Percentiles rank a stretch among this genome's conserved stretches.
Evolutionary conservation across 495 filamentous ascomycete genomes (phyloP).

Genomic region (Rostrohypoxylon terebratum): DNA sequence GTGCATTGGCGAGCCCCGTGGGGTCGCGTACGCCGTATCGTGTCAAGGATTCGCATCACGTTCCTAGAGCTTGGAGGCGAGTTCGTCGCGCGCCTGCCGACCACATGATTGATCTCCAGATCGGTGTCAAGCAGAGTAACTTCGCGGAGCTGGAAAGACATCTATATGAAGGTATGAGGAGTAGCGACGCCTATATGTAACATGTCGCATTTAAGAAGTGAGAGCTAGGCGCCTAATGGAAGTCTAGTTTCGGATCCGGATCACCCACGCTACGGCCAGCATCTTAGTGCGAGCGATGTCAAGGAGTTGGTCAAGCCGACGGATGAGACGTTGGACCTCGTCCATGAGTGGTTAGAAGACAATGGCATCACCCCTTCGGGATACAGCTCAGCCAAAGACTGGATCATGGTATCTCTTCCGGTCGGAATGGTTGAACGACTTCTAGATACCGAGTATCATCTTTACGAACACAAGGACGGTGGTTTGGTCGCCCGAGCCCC

Average conservation of each 20-base stretch:
- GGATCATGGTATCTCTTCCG: slow-evolving; percentile 59
- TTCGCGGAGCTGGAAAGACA: slow-evolving; percentile 63
- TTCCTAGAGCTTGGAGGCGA: slow-evolving; percentile 62
- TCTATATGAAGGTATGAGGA: slow-evolving; percentile 56
- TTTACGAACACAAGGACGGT: slow-evolving; percentile 64
- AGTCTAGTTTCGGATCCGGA: slow-evolving; percentile 66
- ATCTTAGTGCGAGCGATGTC: slow-evolving; percentile 64
- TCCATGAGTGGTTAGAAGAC: slow-evolving; percentile 62
- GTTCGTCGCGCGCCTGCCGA: slow-evolving; percentile 60
- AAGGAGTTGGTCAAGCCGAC: slow-evolving; percentile 65
- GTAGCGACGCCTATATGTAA: slow-evolving; percentile 46
- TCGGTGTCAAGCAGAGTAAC: slow-evolving; percentile 43
- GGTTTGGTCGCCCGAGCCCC: slow-evolving; percentile 64
- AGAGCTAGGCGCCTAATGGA: slow-evolving; percentile 49
- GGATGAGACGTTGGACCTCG: slow-evolving; percentile 54
- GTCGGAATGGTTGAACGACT: slow-evolving; percentile 65
- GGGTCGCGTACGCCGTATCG: slow-evolving; percentile 56
- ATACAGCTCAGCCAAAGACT: slow-evolving; percentile 66
- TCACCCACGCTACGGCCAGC: slow-evolving; percentile 66
- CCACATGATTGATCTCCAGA: slow-evolving; percentile 47
- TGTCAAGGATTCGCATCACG: slow-evolving; percentile 65
- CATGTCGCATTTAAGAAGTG: slow-evolving; percentile 58
- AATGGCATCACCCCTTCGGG: slow-evolving; percentile 62
- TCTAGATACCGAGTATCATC: slow-evolving; percentile 69
- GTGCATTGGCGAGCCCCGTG: slow-evolving; percentile 48